A percentile compares a stretch with the other conserved stretches of the same genome.
These are phyloP conservation scores for Conoideocrella luteorostrata DNA, from an alignment of 2,329 filamentous ascomycete species.

Conservation along the genomic window DNA sequence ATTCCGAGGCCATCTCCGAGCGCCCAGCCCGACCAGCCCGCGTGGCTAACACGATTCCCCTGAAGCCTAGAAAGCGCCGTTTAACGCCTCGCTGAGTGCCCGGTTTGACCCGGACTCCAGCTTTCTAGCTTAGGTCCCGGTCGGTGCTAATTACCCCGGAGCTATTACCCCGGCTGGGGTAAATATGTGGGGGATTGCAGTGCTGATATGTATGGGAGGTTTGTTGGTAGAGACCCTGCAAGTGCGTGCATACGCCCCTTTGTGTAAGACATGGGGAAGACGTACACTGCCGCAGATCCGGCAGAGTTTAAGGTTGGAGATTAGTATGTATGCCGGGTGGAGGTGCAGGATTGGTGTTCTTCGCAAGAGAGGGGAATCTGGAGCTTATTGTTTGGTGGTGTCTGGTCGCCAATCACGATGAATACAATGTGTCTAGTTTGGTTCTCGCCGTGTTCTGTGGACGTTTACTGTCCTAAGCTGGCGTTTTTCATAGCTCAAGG, in stretches of 20 bases:
- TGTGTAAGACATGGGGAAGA: not conserved
- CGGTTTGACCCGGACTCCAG: not conserved
- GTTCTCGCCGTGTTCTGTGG: no score
- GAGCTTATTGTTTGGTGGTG: no score
- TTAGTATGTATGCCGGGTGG: not conserved
- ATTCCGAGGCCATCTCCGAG: not conserved
- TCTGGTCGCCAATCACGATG: no score
- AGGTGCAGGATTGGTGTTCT: not conserved
- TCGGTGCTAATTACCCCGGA: not conserved
- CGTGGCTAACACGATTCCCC: not conserved
- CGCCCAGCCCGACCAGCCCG: not conserved
- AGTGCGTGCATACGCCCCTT: no score
- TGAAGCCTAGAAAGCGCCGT: not conserved
- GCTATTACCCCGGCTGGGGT: not conserved
- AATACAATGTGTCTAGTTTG: no score
- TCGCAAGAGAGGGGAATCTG: not conserved
- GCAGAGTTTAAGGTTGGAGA: not conserved
- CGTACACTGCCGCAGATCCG: not conserved
- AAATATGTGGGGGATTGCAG: not conserved
- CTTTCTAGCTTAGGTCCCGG: not conserved
- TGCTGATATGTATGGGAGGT: not conserved
- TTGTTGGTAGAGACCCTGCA: no score
- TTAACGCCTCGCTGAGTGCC: not conserved
- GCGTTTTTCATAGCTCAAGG: no score
- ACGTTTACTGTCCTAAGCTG: no score